A percentile compares a stretch with the other conserved stretches of the same genome.
These are phyloP conservation scores for Nicotiana tabacum DNA, from an alignment of 257 asterid species.

Conservation along the genomic window DNA sequence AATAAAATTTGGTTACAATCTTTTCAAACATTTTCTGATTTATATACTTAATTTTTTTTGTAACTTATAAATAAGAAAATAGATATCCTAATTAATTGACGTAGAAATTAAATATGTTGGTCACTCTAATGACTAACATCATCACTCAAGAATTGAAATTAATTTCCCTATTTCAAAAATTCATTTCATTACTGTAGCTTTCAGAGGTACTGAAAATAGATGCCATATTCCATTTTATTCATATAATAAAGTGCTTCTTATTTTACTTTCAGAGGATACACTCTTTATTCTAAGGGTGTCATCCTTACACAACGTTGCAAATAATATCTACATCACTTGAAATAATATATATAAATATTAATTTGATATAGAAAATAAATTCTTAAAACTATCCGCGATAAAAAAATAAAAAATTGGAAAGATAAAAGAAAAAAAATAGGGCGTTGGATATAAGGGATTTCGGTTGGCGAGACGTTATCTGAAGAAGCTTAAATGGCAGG, in stretches of 20 bases:
- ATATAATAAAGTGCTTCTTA: neutral
- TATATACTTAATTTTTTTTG: no score
- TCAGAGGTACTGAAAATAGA: neutral
- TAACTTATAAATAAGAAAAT: no score
- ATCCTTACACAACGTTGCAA: no score
- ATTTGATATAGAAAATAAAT: no score
- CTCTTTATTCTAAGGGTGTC: no score
- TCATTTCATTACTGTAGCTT: neutral
- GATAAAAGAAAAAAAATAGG: neutral
- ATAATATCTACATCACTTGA: no score
- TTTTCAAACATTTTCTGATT: neutral
- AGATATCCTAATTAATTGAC: neutral
- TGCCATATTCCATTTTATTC: neutral
- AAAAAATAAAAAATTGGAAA: neutral
- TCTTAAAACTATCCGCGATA: no score
- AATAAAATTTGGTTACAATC: neutral
- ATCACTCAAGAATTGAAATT: neutral
- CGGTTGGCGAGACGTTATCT: neutral
- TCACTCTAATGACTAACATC: no score
- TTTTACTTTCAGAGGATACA: no score
- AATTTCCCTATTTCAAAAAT: no score
- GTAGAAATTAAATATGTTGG: neutral
- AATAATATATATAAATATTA: no score
- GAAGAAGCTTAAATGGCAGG: conserved; percentile 9
- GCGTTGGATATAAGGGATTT: neutral